Evolutionary conservation across 2,329 filamentous ascomycete species (phyloP), one percentile per base, ranked within the genome.

Genomic region (Alternaria incomplexa): DNA sequence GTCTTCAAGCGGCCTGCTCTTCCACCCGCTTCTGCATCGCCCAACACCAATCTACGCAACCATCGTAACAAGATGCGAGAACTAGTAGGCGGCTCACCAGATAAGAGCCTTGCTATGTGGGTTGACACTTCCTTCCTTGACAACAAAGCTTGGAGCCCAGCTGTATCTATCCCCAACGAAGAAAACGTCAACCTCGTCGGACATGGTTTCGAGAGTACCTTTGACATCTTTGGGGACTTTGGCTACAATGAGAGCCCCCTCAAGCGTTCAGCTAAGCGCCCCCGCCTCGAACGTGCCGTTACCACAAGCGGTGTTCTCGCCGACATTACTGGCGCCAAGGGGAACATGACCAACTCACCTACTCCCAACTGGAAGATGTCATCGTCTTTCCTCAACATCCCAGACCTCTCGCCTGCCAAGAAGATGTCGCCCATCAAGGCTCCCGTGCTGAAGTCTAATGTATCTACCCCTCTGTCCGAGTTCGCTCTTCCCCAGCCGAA

Each of bases 41-140:
- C 96, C 2, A 96, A 96, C 76, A 97, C 95, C 10, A 97, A 97
- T 75, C 86, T 98, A 20, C 90, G 91, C 61, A 89, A 96, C 69
- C 96, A 98, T 77, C 91, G 95, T 58, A 90, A 95, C 73, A 90
- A 89, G 68, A 93, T 98, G 66, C 87, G 87, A 63, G 87, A 92
- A 69, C 88, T 97, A 84, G 88, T 97, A 23, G 77, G 77, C 47
- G 92, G 93, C 60, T 96, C 93, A 6, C 93, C 93, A 5, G 85
- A 88, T 56, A 88, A 88, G 70, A 85, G 76, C 48, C 74, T 85
- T 46, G 84, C 83, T 65, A 82, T 83, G 67, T 78, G 88, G 52
- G 82, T 84, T 15, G 86, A 88, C 28, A 77, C 86, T 26, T 87
- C 87, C 5, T 76, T 77, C 63, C 58, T 80, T 7, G 73, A 76